phyloP scores from a whole-genome alignment of 1,139 yeast genomes.

The Suhomyces kunorum region DNA sequence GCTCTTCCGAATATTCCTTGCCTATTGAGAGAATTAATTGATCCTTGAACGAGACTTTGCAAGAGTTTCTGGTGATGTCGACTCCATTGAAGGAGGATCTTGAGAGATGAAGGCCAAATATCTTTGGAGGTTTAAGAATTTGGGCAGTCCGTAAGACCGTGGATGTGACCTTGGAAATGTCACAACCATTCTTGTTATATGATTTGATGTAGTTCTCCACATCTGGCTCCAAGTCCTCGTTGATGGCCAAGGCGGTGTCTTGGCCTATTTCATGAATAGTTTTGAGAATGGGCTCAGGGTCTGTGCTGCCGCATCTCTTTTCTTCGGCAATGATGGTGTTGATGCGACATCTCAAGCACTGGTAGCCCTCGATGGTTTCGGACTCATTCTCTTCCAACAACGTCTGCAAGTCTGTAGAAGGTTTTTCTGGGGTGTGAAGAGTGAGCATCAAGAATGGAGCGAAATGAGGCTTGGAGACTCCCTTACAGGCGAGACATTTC shows the following conservation, averaged over 20 bases:
- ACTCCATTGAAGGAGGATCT: slow-evolving; percentile 78
- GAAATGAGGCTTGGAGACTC: slow-evolving; percentile 58
- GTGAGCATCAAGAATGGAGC: slow-evolving; percentile 74
- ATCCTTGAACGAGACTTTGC: slow-evolving; percentile 69
- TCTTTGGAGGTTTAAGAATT: slow-evolving; percentile 65
- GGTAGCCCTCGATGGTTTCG: slow-evolving; percentile 78
- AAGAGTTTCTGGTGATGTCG: slow-evolving; percentile 70
- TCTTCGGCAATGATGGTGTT: slow-evolving; percentile 42
- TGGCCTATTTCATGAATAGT: slow-evolving; percentile 32
- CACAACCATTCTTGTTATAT: slow-evolving; percentile 47
- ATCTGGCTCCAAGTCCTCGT: slow-evolving; percentile 56
- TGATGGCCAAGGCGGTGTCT: slow-evolving; percentile 47
- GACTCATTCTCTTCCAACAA: slow-evolving; percentile 60
- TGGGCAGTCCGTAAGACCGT: slow-evolving; percentile 66
- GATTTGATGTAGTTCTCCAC: slow-evolving; percentile 47
- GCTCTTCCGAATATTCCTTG: slow-evolving; percentile 41
- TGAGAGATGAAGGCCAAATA: slow-evolving; percentile 76
- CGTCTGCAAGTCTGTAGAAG: slow-evolving; percentile 49
- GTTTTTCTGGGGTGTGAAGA: slow-evolving; percentile 67
- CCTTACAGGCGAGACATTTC: slow-evolving; percentile 67
- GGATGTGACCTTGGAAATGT: slow-evolving; percentile 52
- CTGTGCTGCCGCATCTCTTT: slow-evolving; percentile 1
- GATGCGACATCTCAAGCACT: slow-evolving; percentile 71
- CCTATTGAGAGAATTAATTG: slow-evolving; percentile 53
- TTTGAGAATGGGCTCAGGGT: slow-evolving; percentile 1